Base-by-base conservation (phyloP, 306 rosid species). In the Lablab purpureus region DNA sequence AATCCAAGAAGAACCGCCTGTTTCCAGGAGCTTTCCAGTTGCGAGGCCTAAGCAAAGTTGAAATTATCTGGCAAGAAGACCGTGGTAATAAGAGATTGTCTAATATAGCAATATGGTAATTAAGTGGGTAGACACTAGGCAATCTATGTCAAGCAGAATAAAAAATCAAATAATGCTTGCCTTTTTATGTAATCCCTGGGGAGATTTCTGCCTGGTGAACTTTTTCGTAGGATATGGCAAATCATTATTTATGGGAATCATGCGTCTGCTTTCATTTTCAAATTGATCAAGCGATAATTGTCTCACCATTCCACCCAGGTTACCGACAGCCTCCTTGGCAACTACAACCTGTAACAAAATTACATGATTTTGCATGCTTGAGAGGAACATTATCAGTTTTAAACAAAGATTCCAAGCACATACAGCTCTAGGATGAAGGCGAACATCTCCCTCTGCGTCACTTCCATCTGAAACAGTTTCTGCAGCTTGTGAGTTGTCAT, bases 261-360 rank as follows among this genome's bases (percentile, higher is more conserved):
- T 96, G 76, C 99, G 92, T 82, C 99, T 89, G 87, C 99, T 96
- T 88, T 96, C 99, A 79, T 96, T 96, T 92, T 96, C 99, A 84
- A 96, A 96, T 83, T 96, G 99, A 87, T 96, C 99, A 56, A 96
- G 86, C 2, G 99, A 96, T 83, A 96, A 85, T 83, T 96, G 99
- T 78, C 99, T 91, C 84, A 96, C 98, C 99, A 96, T 85, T 78
- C 99, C 98, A 84, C 98, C 96, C 75, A 96, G 89, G 88, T 87
- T 90, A 71, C 99, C 99, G n/a, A 93, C 87, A 77, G 93, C 75
- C 91, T 96, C 99, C 85, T 96, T 96, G 45, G 99, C 99, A 78
- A 96, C 99, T 68, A 96, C 99, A 75, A 96, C 99, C 99, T 96
- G 89, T 66, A 88, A 74, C 55, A 75, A 83, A 41, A 67, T 72